These are phyloP conservation scores for Beverwykella pulmonaria DNA, from an alignment of 495 filamentous ascomycete species.

Conservation along the genomic window DNA sequence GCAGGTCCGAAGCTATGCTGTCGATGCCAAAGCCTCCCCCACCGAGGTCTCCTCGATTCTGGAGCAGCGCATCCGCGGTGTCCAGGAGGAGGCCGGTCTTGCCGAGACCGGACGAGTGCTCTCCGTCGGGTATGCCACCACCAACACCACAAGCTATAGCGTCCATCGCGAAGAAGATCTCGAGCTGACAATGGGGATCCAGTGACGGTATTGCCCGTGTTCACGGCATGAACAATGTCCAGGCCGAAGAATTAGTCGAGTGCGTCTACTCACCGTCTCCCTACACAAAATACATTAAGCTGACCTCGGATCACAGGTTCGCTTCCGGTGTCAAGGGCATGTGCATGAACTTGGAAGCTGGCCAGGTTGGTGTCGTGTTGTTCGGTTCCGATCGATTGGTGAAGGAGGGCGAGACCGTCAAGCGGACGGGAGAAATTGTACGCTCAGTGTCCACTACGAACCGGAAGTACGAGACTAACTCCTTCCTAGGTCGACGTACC, in stretches of 20 bases:
- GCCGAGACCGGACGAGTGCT: constrained; percentile 99
- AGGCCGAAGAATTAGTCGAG: constrained; percentile 99
- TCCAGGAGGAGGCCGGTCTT: constrained; percentile 92
- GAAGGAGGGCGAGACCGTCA: constrained; percentile 99
- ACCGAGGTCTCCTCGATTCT: constrained; percentile 99
- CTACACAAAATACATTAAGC: constrained; percentile 28
- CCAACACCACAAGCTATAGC: constrained; percentile 28
- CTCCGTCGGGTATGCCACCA: constrained; percentile 85
- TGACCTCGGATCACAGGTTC: constrained; percentile 66
- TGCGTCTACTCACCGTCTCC: constrained; percentile 59
- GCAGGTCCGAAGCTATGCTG: constrained; percentile 86
- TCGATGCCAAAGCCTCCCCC: constrained; percentile 90
- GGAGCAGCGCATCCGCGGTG: constrained; percentile 97
- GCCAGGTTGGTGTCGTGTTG: constrained; percentile 99
- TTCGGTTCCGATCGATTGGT: constrained; percentile 99
- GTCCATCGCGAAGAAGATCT: constrained; percentile 23
- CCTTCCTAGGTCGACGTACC: constrained; percentile 85
- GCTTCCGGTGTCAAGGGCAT: constrained; percentile 99
- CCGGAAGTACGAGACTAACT: constrained; percentile 33
- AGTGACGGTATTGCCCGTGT: constrained; percentile 99
- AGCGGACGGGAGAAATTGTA: constrained; percentile 99
- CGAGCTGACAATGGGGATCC: constrained; percentile 48
- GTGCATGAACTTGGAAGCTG: constrained; percentile 99
- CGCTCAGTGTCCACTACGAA: constrained; percentile 46
- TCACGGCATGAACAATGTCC: constrained; percentile 99